Evolutionary conservation across 768 basidiomycete genomes (phyloP).

Genomic region (Pisolithus marmoratus): DNA sequence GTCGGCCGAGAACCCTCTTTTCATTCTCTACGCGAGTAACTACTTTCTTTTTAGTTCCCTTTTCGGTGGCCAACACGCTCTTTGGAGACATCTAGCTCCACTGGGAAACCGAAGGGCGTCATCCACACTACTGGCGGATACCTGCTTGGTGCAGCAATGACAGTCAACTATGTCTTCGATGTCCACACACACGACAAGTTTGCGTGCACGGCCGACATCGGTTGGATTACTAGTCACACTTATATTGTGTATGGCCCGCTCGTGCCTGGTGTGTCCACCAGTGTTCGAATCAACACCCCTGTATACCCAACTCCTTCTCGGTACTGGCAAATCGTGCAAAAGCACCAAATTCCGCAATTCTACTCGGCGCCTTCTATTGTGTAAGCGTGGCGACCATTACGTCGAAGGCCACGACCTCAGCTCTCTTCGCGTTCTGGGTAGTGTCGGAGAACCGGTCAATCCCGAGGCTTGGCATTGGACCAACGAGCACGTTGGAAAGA

Average conservation of each 20-base stretch:
- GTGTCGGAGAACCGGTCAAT: conserved; percentile 97
- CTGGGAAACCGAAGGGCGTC: conserved; percentile 96
- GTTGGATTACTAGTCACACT: no score
- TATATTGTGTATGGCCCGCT: no score
- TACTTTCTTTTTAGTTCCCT: neutral
- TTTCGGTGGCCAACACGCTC: conserved; percentile 3
- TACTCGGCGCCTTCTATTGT: conserved; percentile 86
- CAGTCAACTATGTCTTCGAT: conserved; percentile 95
- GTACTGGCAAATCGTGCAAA: conserved; percentile 95
- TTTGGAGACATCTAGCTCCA: conserved; percentile 82
- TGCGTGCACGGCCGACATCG: no score
- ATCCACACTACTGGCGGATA: conserved; percentile 89
- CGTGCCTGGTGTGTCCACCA: no score
- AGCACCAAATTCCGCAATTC: conserved; percentile 92
- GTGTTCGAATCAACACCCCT: conserved; percentile 94
- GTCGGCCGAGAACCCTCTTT: conserved; percentile 91
- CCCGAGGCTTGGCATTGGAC: conserved; percentile 99
- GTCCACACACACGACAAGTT: no score
- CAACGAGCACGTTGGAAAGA: conserved; percentile 87
- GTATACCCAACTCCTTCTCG: conserved; percentile 94
- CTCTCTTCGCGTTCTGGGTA: conserved; percentile 80
- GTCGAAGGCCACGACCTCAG: conserved; percentile 79
- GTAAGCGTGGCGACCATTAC: conserved; percentile 80
- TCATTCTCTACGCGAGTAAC: conserved; percentile 90
- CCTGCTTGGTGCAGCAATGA: conserved; percentile 85